phyloP scores from a whole-genome alignment of 2,329 filamentous ascomycete species.

The Phialophora chinensis region DNA sequence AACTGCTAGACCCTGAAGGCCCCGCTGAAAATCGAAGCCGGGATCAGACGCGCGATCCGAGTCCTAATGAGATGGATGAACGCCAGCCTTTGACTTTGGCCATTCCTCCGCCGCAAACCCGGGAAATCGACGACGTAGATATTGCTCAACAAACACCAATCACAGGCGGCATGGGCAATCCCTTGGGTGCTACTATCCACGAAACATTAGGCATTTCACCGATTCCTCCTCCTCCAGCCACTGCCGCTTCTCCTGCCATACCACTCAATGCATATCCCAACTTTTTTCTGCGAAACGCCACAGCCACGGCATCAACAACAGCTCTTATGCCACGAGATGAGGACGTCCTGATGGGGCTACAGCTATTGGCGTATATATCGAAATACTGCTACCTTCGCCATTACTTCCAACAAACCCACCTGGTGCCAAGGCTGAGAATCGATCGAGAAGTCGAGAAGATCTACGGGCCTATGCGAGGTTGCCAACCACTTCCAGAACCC shows the following conservation, averaged over 20 bases:
- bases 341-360: conserved; percentile 96
- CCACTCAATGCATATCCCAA: conserved; percentile 77
- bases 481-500: conserved; percentile 48
- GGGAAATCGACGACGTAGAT: conserved; percentile 88
- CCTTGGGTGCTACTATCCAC: conserved; percentile 69
- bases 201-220: conserved; percentile 75
- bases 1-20: conserved; percentile 64
- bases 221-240: conserved; percentile 67
- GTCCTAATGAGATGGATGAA: conserved; percentile 31
- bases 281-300: conserved; percentile 74
- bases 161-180: conserved; percentile 82
- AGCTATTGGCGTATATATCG: conserved; percentile 94
- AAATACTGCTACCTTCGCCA: conserved; percentile 97
- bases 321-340: conserved; percentile 95
- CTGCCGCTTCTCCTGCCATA: conserved; percentile 74
- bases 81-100: conserved; percentile 67
- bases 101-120: conserved; percentile 79
- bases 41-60: conserved; percentile 33
- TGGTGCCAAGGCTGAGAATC: conserved; percentile 90
- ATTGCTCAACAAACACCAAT: conserved; percentile 85
- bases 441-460: conserved; percentile 81
- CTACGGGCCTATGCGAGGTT: conserved; percentile 67
- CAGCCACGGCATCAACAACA: conserved; percentile 72
- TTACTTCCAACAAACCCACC: conserved; percentile 93
- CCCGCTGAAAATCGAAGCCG: conserved; percentile 73